These are phyloP conservation scores for Colletotrichum sp. DNA, from an alignment of 2,329 filamentous ascomycete genomes.

Conservation along the genomic window DNA sequence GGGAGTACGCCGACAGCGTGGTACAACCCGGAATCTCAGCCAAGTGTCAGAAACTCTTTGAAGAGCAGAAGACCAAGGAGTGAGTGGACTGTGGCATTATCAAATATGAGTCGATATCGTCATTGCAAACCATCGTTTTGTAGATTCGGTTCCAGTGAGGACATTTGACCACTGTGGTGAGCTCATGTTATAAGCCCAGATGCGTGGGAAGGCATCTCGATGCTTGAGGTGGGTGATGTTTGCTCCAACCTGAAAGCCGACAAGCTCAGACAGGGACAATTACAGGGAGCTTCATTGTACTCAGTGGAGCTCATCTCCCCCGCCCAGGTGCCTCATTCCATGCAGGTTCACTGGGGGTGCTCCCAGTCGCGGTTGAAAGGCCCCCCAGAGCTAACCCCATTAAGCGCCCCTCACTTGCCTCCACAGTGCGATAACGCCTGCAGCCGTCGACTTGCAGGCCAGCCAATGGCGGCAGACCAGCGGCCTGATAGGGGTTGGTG, in stretches of 20 bases:
- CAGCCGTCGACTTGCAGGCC: not conserved
- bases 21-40: not conserved
- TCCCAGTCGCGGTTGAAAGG: not conserved
- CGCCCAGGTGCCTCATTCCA: not conserved
- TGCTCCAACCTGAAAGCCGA: not conserved
- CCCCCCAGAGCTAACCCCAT: not conserved
- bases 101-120: not conserved
- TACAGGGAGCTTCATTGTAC: not conserved
- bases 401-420: not conserved
- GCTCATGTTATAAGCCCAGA: not conserved
- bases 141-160: accelerated
- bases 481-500: slow-evolving; percentile 14
- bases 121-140: not conserved
- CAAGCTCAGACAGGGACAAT: not conserved
- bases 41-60: not conserved
- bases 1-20: not conserved
- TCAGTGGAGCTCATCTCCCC: not conserved
- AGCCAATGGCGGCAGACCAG: slow-evolving; percentile 7
- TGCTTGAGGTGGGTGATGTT: not conserved
- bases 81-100: not conserved
- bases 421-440: slow-evolving; percentile 14
- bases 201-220: not conserved
- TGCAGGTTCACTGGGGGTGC: not conserved
- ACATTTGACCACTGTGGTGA: accelerated
- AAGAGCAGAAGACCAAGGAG: not conserved